Percentiles rank a stretch among this genome's conserved stretches.
Evolutionary conservation across 2,329 filamentous ascomycete genomes (phyloP).

Genomic region (Drechslera avenae): DNA sequence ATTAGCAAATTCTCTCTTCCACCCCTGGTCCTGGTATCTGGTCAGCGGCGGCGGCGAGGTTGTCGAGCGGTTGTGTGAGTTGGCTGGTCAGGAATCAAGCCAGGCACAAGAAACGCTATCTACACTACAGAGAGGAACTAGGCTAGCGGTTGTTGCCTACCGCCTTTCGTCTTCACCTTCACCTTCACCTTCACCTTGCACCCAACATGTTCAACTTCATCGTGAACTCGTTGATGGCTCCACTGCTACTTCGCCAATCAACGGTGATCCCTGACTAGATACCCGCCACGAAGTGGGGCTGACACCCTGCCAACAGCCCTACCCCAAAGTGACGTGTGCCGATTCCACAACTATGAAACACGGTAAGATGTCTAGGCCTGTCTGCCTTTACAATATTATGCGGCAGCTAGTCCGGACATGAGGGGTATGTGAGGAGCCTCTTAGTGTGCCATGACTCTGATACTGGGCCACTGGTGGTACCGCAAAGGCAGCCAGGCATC

Average conservation of each 20-base stretch:
- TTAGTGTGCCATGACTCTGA: background rate
- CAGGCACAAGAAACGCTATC: background rate
- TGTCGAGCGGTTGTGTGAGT: background rate
- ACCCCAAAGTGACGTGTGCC: constrained; percentile 13
- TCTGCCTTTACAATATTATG: background rate
- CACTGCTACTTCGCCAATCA: constrained; percentile 12
- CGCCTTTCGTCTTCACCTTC: constrained; percentile 3
- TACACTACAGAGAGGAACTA: background rate
- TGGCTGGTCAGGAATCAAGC: background rate
- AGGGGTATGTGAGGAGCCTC: background rate
- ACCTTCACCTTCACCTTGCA: background rate
- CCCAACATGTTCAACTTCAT: background rate
- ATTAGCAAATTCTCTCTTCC: constrained; percentile 1
- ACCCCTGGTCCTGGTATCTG: background rate
- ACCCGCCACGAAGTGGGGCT: constrained; percentile 17
- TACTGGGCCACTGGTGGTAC: background rate
- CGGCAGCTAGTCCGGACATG: background rate
- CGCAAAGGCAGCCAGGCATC: background rate
- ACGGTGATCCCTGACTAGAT: constrained; percentile 4
- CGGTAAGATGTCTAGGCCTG: constrained; percentile 1
- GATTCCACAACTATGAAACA: constrained; percentile 8
- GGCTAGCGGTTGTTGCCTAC: constrained; percentile 1
- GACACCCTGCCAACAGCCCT: constrained; percentile 13
- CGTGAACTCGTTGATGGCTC: constrained; percentile 3
- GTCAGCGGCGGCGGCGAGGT: background rate